These are phyloP conservation scores for Penicillium palitans DNA, from an alignment of 2,329 filamentous ascomycete genomes.

Conservation along the genomic window DNA sequence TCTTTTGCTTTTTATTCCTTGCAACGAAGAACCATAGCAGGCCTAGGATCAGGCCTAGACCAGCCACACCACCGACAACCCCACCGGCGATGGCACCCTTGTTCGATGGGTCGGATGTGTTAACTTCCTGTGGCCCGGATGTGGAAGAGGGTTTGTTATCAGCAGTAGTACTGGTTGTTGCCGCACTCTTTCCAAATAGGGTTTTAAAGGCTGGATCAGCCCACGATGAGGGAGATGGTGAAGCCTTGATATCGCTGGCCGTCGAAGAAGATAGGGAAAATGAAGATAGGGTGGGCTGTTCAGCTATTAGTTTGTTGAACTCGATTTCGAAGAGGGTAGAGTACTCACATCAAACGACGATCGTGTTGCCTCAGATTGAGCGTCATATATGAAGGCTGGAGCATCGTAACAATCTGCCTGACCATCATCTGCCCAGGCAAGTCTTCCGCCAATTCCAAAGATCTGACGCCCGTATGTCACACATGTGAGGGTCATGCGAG, in stretches of 20 bases:
- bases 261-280: constrained; percentile 12
- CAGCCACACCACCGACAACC: constrained; percentile 15
- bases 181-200: neutral
- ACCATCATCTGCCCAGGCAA: constrained; percentile 9
- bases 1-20: neutral
- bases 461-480: constrained; percentile 16
- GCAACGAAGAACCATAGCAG: constrained; percentile 2
- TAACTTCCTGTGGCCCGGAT: neutral
- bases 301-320: neutral
- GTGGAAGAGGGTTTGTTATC: neutral
- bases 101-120: neutral
- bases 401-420: constrained; percentile 15
- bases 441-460: constrained; percentile 16
- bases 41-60: constrained; percentile 6
- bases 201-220: neutral
- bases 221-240: constrained; percentile 7
- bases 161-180: neutral
- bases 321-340: too few relatives aligned
- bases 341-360: constrained; percentile 12
- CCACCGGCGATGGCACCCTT: constrained; percentile 16
- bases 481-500: constrained; percentile 17
- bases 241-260: constrained; percentile 7
- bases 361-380: constrained; percentile 12
- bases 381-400: constrained; percentile 17
- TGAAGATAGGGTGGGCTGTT: constrained; percentile 4